Conservation (phyloP, 2,329 filamentous ascomycete genomes). For the Colletotrichum sp. region DNA sequence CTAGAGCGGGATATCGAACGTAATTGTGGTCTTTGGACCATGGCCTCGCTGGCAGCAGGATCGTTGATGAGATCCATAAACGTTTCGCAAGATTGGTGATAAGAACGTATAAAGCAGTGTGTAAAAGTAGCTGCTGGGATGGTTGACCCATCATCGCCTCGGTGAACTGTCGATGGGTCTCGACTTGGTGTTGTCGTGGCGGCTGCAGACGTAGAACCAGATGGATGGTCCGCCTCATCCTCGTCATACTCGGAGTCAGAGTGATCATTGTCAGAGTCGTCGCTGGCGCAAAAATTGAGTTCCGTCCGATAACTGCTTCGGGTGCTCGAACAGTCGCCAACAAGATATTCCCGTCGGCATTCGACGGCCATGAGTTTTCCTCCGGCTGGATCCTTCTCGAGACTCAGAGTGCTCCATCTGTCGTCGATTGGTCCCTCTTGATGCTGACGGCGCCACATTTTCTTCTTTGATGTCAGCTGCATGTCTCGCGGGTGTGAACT, state of each 20-base stretch:
- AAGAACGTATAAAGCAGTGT: conserved; percentile 60
- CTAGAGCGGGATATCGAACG: conserved; percentile 29
- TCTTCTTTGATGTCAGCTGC: conserved; percentile 45
- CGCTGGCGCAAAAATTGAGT: conserved; percentile 44
- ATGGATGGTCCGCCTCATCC: background rate
- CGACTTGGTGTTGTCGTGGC: conserved; percentile 25
- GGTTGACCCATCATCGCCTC: conserved; percentile 46
- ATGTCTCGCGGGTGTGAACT: conserved; percentile 41
- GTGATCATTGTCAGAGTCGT: conserved; percentile 10
- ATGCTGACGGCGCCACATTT: conserved; percentile 70
- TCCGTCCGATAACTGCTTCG: conserved; percentile 70
- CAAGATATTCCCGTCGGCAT: conserved; percentile 70
- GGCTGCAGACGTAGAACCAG: background rate
- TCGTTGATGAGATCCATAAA: conserved; percentile 67
- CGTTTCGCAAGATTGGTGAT: conserved; percentile 55
- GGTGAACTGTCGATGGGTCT: conserved; percentile 51
- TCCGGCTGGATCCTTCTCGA: conserved; percentile 65
- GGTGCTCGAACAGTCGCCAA: conserved; percentile 57
- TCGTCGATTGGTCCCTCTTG: conserved; percentile 76
- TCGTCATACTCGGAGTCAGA: background rate
- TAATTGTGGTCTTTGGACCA: conserved; percentile 49
- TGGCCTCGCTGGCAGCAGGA: conserved; percentile 32
- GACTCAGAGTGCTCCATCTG: conserved; percentile 71
- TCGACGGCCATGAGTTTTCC: conserved; percentile 69
- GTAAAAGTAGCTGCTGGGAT: conserved; percentile 53